These are phyloP conservation scores for Beauveria medogensis DNA, from an alignment of 2,329 filamentous ascomycete genomes.

Conservation along the genomic window DNA sequence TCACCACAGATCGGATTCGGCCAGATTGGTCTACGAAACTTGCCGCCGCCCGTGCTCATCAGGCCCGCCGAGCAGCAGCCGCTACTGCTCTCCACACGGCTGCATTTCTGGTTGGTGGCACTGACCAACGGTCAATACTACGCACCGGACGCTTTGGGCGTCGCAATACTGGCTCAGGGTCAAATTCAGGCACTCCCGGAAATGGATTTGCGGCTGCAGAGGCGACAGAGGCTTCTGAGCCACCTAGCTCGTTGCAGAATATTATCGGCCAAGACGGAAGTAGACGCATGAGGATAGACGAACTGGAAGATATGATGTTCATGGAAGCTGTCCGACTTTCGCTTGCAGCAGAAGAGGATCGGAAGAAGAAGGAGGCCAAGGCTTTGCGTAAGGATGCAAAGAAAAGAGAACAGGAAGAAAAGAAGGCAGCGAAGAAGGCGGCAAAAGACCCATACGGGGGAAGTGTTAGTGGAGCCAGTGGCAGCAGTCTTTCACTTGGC, in stretches of 20 bases:
- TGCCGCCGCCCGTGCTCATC: conserved; percentile 73
- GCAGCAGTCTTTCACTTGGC: conserved; percentile 56
- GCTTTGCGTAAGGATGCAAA: conserved; percentile 64
- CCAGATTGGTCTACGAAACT: conserved; percentile 94
- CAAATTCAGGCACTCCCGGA: conserved; percentile 19
- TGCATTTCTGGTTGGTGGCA: conserved; percentile 76
- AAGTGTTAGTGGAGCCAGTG: conserved; percentile 40
- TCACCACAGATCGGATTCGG: conserved; percentile 85
- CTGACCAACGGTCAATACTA: conserved; percentile 39
- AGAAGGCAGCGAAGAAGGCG: conserved; percentile 64
- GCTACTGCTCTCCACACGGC: conserved; percentile 92
- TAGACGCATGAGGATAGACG: conserved; percentile 58
- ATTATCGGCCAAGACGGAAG: conserved; percentile 16
- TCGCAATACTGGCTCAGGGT: conserved; percentile 33
- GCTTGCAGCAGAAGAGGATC: conserved; percentile 85
- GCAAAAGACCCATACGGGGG: conserved; percentile 28
- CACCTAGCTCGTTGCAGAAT: conserved; percentile 16
- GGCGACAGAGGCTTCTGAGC: conserved; percentile 19
- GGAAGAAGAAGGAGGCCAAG: conserved; percentile 65
- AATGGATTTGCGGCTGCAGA: conserved; percentile 13
- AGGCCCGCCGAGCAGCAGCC: conserved; percentile 78
- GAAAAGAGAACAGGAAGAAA: conserved; percentile 75
- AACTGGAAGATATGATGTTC: conserved; percentile 97
- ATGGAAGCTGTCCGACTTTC: conserved; percentile 90
- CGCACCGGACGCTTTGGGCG: conserved; percentile 48